phyloP scores from a whole-genome alignment of 805 yeast genomes.

The Lachancea cidri region DNA sequence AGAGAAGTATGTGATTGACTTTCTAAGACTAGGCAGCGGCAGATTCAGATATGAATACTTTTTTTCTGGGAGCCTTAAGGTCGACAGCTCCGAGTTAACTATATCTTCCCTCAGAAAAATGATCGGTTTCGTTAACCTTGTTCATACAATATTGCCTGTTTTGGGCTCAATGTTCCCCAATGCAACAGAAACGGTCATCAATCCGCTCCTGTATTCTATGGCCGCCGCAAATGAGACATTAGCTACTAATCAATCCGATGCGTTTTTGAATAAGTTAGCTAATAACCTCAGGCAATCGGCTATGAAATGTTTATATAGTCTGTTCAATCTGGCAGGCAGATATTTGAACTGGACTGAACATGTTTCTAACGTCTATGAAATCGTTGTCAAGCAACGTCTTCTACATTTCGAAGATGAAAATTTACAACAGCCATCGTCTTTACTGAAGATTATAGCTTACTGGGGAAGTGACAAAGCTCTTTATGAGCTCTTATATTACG shows the following conservation, averaged over 20 bases:
- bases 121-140: constrained; percentile 56
- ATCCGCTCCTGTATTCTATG: constrained; percentile 54
- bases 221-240: constrained; percentile 46
- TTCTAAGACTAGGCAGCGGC: constrained; percentile 57
- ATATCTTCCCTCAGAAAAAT: constrained; percentile 35
- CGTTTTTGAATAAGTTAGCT: constrained; percentile 39
- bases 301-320: constrained; percentile 52
- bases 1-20: constrained; percentile 48
- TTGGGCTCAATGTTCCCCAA: constrained; percentile 54
- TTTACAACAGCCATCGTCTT: constrained; percentile 74
- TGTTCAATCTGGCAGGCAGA: constrained; percentile 51
- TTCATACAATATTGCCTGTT: constrained; percentile 28
- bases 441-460: constrained; percentile 57
- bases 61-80: constrained; percentile 22
- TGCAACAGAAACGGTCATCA: constrained; percentile 45
- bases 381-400: constrained; percentile 61
- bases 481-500: constrained; percentile 47
- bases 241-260: constrained; percentile 19
- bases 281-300: constrained; percentile 62
- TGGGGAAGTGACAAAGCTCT: constrained; percentile 49
- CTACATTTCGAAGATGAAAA: constrained; percentile 67
- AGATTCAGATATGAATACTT: constrained; percentile 42
- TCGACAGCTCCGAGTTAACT: constrained; percentile 30
- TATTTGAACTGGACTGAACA: constrained; percentile 52
- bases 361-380: constrained; percentile 45